phyloP scores from a whole-genome alignment of 257 asterid species.

The Solanum pinnatisectum region DNA sequence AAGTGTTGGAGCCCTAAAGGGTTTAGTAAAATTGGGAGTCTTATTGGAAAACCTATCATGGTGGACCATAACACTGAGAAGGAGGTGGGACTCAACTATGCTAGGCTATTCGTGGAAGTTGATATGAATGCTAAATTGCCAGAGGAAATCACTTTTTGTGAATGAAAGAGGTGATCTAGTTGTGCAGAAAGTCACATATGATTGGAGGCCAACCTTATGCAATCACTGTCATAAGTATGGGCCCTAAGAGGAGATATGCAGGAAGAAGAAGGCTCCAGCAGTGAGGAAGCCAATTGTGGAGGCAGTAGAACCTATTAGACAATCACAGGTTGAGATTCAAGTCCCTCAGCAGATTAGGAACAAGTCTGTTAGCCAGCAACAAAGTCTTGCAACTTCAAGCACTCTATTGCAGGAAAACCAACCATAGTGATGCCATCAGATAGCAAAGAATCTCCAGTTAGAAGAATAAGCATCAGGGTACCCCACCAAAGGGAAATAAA shows the following conservation, averaged over 20 bases:
- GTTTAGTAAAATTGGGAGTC: neutral
- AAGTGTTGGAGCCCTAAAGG: neutral
- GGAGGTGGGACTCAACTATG: neutral
- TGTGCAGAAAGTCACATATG: neutral
- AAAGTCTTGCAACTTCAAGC: neutral
- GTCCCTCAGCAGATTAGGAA: neutral
- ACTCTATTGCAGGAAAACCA: neutral
- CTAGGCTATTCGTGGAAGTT: neutral
- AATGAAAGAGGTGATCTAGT: neutral
- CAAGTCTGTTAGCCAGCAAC: neutral
- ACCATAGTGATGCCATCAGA: neutral
- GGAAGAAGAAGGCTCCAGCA: neutral
- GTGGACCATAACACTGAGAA: neutral
- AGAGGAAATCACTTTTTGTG: neutral
- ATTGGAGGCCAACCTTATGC: neutral
- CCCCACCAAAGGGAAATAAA: neutral
- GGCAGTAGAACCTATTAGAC: neutral
- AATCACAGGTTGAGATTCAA: neutral
- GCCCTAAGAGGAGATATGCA: neutral
- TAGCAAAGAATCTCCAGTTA: neutral
- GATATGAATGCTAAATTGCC: neutral
- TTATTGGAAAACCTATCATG: neutral
- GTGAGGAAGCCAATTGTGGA: neutral
- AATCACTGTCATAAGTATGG: neutral
- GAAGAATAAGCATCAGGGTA: neutral